Conservation (phyloP, 345 rosid species). For the Carallia brachiata region DNA sequence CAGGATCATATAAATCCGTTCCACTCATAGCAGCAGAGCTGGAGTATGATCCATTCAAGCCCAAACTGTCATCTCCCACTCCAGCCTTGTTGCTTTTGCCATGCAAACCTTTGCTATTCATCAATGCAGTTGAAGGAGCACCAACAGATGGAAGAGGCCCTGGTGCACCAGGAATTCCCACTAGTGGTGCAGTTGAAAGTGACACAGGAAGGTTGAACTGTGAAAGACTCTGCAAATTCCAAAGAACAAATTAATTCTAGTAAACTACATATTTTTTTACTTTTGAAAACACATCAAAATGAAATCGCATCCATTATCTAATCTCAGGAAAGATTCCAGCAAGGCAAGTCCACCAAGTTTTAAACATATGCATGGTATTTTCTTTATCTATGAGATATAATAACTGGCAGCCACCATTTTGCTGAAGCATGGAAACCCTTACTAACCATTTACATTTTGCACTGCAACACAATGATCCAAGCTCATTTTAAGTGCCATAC, state of each 20-base stretch:
- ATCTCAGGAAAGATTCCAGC: neutral
- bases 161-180: conserved; percentile 55
- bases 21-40: conserved; percentile 46
- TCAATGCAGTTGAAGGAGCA: conserved; percentile 47
- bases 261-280: conserved; percentile 1
- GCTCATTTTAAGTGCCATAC: conserved; percentile 10
- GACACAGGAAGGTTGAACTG: conserved; percentile 97
- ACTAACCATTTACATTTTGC: neutral
- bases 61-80: conserved; percentile 54
- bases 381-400: no score
- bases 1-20: conserved; percentile 95
- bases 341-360: neutral
- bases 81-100: conserved; percentile 46
- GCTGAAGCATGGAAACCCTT: neutral
- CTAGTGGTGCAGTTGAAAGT: conserved; percentile 67
- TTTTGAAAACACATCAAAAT: conserved; percentile 2
- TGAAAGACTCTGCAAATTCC: conserved; percentile 79
- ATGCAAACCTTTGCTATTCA: conserved; percentile 44
- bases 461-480: neutral
- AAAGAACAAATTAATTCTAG: conserved; percentile 32
- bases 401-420: no score
- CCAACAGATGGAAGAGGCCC: conserved; percentile 50
- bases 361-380: neutral
- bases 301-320: conserved; percentile 1
- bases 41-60: conserved; percentile 53